These are phyloP conservation scores for Flaveria brownii DNA, from an alignment of 129 eudicot genomes.

Conservation along the genomic window DNA sequence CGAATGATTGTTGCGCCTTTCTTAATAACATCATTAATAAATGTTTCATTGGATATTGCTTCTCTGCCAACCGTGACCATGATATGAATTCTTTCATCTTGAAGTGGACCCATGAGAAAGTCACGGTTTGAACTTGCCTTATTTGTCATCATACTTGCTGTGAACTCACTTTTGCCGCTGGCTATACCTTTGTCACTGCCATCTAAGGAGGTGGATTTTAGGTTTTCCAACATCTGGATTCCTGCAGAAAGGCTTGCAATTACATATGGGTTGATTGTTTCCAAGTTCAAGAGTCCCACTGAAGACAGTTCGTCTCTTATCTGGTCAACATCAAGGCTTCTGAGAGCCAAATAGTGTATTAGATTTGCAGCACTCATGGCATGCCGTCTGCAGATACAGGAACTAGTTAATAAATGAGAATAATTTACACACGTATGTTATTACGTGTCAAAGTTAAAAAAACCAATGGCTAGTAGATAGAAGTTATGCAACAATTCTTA, in stretches of 20 bases:
- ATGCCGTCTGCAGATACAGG: slow-evolving; percentile 56
- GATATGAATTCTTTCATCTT: slow-evolving; percentile 60
- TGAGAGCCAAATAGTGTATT: slow-evolving; percentile 71
- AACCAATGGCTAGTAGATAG: background rate
- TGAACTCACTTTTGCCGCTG: slow-evolving; percentile 29
- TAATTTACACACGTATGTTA: background rate
- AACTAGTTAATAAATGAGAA: slow-evolving; percentile 5
- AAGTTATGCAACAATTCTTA: background rate
- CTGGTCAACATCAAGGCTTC: slow-evolving; percentile 66
- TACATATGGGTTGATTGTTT: slow-evolving; percentile 56
- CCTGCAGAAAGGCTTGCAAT: slow-evolving; percentile 76
- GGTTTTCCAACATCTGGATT: slow-evolving; percentile 53
- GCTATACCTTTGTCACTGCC: slow-evolving; percentile 27
- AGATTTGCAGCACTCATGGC: slow-evolving; percentile 54
- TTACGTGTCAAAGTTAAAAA: background rate
- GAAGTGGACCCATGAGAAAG: slow-evolving; percentile 56
- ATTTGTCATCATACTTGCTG: slow-evolving; percentile 42
- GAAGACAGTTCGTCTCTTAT: slow-evolving; percentile 59
- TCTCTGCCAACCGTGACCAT: slow-evolving; percentile 79
- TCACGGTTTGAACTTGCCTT: slow-evolving; percentile 46
- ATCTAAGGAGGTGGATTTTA: slow-evolving; percentile 39
- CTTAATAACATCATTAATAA: slow-evolving; percentile 49
- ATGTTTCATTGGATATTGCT: slow-evolving; percentile 53
- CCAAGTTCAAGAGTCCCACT: slow-evolving; percentile 63
- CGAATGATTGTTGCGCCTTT: slow-evolving; percentile 63